A percentile compares a stretch with the other conserved stretches of the same genome.
Conservation (phyloP, 139 green algal genomes). For the Eudorina sp. region DNA sequence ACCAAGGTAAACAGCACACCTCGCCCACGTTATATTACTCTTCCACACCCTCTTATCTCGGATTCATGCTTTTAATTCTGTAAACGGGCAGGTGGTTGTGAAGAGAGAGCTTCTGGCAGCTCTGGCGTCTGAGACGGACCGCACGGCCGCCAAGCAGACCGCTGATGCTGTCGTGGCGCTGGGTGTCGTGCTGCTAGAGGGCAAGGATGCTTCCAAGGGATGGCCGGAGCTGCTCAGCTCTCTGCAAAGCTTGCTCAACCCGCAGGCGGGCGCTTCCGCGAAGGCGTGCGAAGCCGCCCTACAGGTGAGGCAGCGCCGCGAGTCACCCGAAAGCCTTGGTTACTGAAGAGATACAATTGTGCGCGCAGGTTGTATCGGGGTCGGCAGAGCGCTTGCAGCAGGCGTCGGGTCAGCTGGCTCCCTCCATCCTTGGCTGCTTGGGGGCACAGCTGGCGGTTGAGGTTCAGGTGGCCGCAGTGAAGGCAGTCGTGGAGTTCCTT, state of each 20-base stretch:
- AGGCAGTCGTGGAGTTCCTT: slow-evolving; percentile 4
- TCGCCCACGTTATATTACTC: neutral
- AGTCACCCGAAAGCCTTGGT: no score
- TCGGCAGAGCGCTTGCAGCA: slow-evolving; percentile 75
- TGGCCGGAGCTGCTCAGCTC: slow-evolving; percentile 18
- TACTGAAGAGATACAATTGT: no score
- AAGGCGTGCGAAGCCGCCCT: slow-evolving; percentile 20
- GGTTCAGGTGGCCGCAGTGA: slow-evolving; percentile 24
- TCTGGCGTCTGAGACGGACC: slow-evolving; percentile 48
- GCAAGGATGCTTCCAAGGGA: neutral
- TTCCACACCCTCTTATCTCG: no score
- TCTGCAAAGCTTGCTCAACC: neutral
- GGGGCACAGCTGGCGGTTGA: neutral
- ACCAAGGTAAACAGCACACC: neutral
- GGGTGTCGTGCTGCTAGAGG: neutral
- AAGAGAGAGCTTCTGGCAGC: slow-evolving; percentile 64
- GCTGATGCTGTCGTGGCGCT: slow-evolving; percentile 15
- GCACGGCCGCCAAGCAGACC: slow-evolving; percentile 44
- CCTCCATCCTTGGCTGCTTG: slow-evolving; percentile 8
- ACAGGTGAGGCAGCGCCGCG: slow-evolving; percentile 17
- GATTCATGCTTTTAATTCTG: no score
- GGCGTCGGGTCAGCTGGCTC: slow-evolving; percentile 23
- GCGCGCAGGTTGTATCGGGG: slow-evolving; percentile 70
- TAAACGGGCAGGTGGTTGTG: slow-evolving; percentile 64
- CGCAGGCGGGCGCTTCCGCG: neutral